Percentiles rank a stretch among this genome's conserved stretches.
Conservation (phyloP, 208 protist genomes). For the Wallacemonas collosoma region DNA sequence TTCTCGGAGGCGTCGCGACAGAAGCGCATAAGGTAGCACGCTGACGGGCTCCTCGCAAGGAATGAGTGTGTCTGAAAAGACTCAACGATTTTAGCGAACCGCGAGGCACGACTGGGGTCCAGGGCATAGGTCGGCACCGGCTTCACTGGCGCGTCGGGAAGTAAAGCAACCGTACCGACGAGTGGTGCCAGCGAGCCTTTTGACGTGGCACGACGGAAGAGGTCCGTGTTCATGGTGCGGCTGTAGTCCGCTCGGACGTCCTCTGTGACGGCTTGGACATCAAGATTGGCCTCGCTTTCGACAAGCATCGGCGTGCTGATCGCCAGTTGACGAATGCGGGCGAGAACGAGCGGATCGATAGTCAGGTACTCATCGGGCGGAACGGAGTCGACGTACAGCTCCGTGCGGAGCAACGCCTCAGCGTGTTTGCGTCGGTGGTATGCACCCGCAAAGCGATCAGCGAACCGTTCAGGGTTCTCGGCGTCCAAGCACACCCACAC, state of each 20-base stretch:
- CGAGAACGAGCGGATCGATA: slow-evolving; percentile 63
- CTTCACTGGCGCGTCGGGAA: slow-evolving; percentile 13
- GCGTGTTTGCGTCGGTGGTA: slow-evolving; percentile 65
- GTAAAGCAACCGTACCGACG: slow-evolving; percentile 36
- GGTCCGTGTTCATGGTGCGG: slow-evolving; percentile 85
- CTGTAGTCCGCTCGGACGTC: slow-evolving; percentile 91
- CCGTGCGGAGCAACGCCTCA: slow-evolving; percentile 78
- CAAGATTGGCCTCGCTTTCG: slow-evolving; percentile 74
- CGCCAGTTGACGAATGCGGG: slow-evolving; percentile 62
- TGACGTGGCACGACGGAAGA: slow-evolving; percentile 70
- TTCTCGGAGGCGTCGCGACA: slow-evolving; percentile 75
- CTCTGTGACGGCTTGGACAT: slow-evolving; percentile 58
- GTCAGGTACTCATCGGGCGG: slow-evolving; percentile 91
- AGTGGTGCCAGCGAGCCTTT: slow-evolving; percentile 55
- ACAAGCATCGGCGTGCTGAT: slow-evolving; percentile 76
- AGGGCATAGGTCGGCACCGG: slow-evolving; percentile 55
- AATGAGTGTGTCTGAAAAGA: slow-evolving; percentile 66
- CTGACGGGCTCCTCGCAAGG: slow-evolving; percentile 41
- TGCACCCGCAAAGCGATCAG: slow-evolving; percentile 85
- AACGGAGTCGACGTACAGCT: slow-evolving; percentile 95
- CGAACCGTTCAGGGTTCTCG: slow-evolving; percentile 93
- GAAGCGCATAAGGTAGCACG: slow-evolving; percentile 62
- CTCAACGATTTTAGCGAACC: slow-evolving; percentile 47
- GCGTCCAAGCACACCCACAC: slow-evolving; percentile 92
- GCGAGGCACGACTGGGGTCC: slow-evolving; percentile 30